Percentiles rank a stretch among this genome's conserved stretches.
Conservation (phyloP, 208 protist genomes). For the Trypanosoma caninum region DNA sequence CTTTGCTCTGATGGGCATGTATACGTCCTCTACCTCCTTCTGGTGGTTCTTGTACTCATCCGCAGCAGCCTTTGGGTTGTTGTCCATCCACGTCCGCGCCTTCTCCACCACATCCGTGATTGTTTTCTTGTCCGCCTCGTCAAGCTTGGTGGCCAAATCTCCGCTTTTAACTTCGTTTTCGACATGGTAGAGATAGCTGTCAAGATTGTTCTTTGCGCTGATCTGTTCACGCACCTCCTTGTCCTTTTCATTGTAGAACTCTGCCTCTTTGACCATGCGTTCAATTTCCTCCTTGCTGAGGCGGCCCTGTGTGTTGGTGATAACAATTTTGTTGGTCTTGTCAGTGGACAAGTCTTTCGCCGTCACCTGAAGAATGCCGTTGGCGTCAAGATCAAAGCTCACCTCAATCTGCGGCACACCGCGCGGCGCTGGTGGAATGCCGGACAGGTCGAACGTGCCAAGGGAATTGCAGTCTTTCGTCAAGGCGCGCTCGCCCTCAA, state of each 20-base stretch:
- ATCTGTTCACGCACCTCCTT: conserved; percentile 78
- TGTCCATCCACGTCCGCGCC: too few species aligned
- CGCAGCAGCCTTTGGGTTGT: too few species aligned
- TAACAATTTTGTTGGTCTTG: conserved; percentile 64
- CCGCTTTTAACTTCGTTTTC: not conserved
- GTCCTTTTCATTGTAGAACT: conserved; percentile 86
- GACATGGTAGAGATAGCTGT: conserved; percentile 92
- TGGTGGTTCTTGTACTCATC: too few species aligned
- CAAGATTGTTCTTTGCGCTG: conserved; percentile 84
- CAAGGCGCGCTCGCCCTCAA: conserved; percentile 97
- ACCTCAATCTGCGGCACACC: conserved; percentile 98
- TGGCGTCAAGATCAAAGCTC: conserved; percentile 96
- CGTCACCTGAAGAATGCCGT: conserved; percentile 97
- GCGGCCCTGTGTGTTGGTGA: conserved; percentile 93
- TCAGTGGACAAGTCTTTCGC: conserved; percentile 94
- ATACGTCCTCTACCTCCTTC: too few species aligned
- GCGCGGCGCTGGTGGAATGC: conserved; percentile 94
- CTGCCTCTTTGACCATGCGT: conserved; percentile 84
- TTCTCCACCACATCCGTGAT: too few species aligned
- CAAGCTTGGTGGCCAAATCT: too few species aligned
- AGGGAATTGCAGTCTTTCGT: conserved; percentile 99
- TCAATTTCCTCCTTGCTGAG: conserved; percentile 89
- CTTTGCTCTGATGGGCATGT: too few species aligned
- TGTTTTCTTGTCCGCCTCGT: too few species aligned
- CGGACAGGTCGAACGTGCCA: conserved; percentile 89